These are phyloP conservation scores for Crataegus laevigata DNA, from an alignment of 306 rosid genomes.

Conservation along the genomic window DNA sequence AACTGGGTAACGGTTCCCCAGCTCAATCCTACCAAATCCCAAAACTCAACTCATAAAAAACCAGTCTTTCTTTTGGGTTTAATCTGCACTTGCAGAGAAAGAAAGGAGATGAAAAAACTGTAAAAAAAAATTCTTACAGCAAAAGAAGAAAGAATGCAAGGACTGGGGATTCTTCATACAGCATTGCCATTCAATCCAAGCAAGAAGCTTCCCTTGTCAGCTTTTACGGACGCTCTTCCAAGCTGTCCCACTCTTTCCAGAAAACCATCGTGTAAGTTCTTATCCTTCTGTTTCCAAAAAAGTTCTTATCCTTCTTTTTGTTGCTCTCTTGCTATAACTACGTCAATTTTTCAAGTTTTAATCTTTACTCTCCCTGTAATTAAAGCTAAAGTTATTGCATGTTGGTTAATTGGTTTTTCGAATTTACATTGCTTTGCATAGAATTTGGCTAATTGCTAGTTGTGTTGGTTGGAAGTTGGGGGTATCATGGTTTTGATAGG, in stretches of 20 bases:
- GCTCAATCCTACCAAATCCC: conserved; percentile 12
- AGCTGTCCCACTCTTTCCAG: conserved; percentile 26
- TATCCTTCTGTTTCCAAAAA: neutral
- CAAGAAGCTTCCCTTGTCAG: conserved; percentile 59
- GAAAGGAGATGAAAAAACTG: conserved; percentile 32
- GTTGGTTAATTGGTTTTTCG: neutral
- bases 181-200: conserved; percentile 52
- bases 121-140: conserved; percentile 3
- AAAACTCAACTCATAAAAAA: neutral
- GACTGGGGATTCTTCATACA: conserved; percentile 41
- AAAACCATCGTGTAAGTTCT: neutral
- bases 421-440: neutral
- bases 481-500: neutral
- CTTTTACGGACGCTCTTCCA: conserved; percentile 48
- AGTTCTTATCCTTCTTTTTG: neutral
- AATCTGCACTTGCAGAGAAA: conserved; percentile 4
- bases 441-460: neutral
- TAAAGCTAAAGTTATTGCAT: neutral
- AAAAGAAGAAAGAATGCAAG: conserved; percentile 40
- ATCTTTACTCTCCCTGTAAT: neutral
- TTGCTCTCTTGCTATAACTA: neutral
- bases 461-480: neutral
- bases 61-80: neutral
- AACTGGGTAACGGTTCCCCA: conserved; percentile 9
- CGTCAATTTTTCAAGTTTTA: neutral